phyloP scores from a whole-genome alignment of 2,329 filamentous ascomycete genomes.

The Daldinia sp. region DNA sequence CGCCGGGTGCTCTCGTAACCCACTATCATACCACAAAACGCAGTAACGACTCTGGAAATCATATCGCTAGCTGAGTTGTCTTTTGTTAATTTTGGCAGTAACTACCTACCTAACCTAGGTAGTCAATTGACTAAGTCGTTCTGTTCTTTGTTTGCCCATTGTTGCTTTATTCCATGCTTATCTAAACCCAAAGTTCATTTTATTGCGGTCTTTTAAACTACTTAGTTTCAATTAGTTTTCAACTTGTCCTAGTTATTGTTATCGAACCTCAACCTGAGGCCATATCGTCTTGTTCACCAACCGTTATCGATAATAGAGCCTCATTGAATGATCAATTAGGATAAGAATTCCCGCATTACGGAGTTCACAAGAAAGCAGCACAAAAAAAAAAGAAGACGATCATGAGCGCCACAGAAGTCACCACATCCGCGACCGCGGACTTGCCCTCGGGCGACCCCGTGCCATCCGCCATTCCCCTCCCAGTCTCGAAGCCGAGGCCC shows the following conservation, averaged over 20 bases:
- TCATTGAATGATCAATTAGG: background rate
- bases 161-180: background rate
- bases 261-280: background rate
- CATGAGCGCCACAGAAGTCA: constrained; percentile 46
- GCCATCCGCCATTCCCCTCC: constrained; percentile 47
- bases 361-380: constrained; percentile 14
- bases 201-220: background rate
- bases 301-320: constrained; percentile 3
- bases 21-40: background rate
- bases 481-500: constrained; percentile 45
- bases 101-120: too few relatives aligned
- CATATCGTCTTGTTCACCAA: background rate
- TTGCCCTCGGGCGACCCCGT: constrained; percentile 55
- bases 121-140: background rate
- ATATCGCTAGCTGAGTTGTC: too few relatives aligned
- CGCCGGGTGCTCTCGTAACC: constrained; percentile 28
- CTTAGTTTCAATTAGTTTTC: too few relatives aligned
- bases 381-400: constrained; percentile 13
- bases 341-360: background rate
- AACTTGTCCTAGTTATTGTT: background rate
- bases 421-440: constrained; percentile 48
- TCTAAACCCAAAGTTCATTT: background rate
- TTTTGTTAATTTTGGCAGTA: too few relatives aligned
- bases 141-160: background rate
- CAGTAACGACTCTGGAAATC: background rate